A percentile compares a stretch with the other conserved stretches of the same genome.
These are phyloP conservation scores for Globisporangium okanoganense DNA, from an alignment of 352 stramenopile genomes.

Conservation along the genomic window DNA sequence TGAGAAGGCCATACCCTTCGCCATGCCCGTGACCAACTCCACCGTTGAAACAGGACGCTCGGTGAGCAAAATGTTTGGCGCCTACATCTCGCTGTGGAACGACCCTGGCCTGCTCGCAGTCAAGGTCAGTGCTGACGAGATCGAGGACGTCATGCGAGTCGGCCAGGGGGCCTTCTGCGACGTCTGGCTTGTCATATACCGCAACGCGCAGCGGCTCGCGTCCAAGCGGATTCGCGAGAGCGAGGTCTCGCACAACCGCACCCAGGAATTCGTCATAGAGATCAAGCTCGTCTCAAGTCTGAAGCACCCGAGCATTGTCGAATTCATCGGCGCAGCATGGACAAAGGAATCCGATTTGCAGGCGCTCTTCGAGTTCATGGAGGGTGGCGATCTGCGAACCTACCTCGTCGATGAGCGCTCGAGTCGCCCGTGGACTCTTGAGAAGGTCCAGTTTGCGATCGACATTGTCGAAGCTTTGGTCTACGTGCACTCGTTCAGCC, in stretches of 20 bases:
- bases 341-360: constrained; percentile 41
- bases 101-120: constrained; percentile 37
- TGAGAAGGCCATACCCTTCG: no score
- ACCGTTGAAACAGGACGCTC: background rate
- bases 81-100: constrained; percentile 33
- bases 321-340: constrained; percentile 42
- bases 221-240: constrained; percentile 40
- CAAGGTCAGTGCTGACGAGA: constrained; percentile 37
- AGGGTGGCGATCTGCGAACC: constrained; percentile 38
- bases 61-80: no score
- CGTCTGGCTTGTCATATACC: constrained; percentile 41
- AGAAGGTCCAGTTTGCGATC: constrained; percentile 15
- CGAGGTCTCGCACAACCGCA: no score
- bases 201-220: constrained; percentile 24
- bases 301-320: constrained; percentile 42
- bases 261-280: no score
- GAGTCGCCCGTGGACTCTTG: background rate
- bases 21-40: background rate
- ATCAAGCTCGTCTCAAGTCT: constrained; percentile 30
- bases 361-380: constrained; percentile 64
- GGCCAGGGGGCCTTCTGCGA: constrained; percentile 29
- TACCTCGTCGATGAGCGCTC: constrained; percentile 21
- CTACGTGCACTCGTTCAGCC: constrained; percentile 19
- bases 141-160: constrained; percentile 34
- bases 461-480: constrained; percentile 18